A percentile compares a stretch with the other conserved stretches of the same genome.
Conservation (phyloP, 805 yeast genomes). For the Teunomyces stri region DNA sequence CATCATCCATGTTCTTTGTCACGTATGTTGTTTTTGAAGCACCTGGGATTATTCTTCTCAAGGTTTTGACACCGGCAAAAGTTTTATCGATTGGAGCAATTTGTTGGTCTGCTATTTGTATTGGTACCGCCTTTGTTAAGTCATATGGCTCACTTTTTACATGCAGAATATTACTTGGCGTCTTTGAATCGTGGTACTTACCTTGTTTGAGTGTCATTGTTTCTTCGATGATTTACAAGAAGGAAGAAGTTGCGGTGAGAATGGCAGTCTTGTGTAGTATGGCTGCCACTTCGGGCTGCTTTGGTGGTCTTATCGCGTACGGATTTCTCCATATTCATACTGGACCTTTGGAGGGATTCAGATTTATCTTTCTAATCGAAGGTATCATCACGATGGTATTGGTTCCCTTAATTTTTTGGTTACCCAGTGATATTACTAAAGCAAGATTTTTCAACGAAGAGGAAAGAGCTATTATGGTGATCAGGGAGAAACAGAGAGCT, state of each 20-base stretch:
- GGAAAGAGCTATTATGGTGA: constrained; percentile 35
- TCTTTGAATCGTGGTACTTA: constrained; percentile 52
- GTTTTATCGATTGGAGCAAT: constrained; percentile 28
- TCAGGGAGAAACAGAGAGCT: constrained; percentile 33
- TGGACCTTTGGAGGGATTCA: constrained; percentile 43
- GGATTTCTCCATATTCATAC: constrained; percentile 36
- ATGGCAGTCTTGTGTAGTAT: constrained; percentile 43
- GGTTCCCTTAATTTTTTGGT: constrained; percentile 33
- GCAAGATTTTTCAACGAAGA: constrained; percentile 39
- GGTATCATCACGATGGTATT: constrained; percentile 41
- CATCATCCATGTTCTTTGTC: constrained; percentile 45
- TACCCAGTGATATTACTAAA: constrained; percentile 40
- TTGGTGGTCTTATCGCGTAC: constrained; percentile 52
- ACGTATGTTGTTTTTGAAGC: constrained; percentile 45
- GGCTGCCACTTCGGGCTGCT: constrained; percentile 53
- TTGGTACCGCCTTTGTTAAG: constrained; percentile 42
- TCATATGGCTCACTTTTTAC: constrained; percentile 44
- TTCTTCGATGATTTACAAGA: constrained; percentile 25
- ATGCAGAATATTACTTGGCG: constrained; percentile 49
- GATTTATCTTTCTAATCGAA: constrained; percentile 51
- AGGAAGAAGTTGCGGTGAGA: constrained; percentile 16
- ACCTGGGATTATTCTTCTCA: constrained; percentile 34
- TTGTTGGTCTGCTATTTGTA: constrained; percentile 40
- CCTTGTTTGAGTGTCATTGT: constrained; percentile 49
- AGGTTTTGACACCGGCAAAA: constrained; percentile 31